Percentiles rank a stretch among this genome's conserved stretches.
Conservation (phyloP, 768 basidiomycete genomes). For the Antrodiella citrinella region DNA sequence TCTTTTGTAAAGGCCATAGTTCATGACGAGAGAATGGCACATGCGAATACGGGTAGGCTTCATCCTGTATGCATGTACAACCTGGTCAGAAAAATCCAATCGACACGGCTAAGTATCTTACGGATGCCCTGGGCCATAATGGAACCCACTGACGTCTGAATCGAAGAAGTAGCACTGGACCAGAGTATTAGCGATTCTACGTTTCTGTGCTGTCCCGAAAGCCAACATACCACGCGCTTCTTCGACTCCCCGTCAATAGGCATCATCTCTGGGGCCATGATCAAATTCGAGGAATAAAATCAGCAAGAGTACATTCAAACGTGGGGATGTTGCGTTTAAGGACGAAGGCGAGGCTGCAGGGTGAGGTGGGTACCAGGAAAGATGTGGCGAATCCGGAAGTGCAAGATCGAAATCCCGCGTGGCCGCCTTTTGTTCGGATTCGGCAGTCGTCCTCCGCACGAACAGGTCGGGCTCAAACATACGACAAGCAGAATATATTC, state of each 20-base stretch:
- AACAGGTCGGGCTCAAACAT: too few species aligned
- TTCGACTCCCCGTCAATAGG: constrained; percentile 61
- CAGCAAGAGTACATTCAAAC: neutral
- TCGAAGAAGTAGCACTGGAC: constrained; percentile 97
- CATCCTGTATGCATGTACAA: constrained; percentile 51
- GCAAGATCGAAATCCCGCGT: neutral
- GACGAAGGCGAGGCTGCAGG: neutral
- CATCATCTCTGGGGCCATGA: constrained; percentile 25
- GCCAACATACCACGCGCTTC: constrained; percentile 75
- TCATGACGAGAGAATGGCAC: constrained; percentile 99
- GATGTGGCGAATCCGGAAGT: neutral
- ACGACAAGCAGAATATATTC: too few species aligned
- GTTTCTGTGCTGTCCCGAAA: too few species aligned
- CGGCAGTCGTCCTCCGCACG: too few species aligned
- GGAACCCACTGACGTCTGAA: constrained; percentile 98
- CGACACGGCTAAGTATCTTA: constrained; percentile 26
- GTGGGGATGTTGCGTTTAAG: neutral
- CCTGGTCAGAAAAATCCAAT: constrained; percentile 8
- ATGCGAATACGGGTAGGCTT: constrained; percentile 98
- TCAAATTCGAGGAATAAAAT: neutral
- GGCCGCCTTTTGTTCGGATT: neutral
- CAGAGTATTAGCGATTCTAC: neutral
- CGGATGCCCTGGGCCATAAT: constrained; percentile 98
- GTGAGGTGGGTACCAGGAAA: too few species aligned
- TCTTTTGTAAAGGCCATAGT: constrained; percentile 97